Conservation (phyloP, 495 filamentous ascomycete genomes). For the Barbatosphaeria neglecta region DNA sequence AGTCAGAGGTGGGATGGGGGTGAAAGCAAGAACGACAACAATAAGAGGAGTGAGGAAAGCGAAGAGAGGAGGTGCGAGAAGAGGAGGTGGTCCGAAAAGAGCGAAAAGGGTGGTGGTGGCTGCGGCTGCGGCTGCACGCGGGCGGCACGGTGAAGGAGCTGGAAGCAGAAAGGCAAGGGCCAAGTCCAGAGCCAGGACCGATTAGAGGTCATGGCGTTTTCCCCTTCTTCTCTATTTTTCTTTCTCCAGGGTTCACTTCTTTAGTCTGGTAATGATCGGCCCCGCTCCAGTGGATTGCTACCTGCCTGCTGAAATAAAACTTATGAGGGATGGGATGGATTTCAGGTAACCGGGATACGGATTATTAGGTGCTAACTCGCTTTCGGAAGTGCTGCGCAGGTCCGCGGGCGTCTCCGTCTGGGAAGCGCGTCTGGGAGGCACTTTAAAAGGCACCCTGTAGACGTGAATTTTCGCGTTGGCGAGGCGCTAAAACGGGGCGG, state of each 20-base stretch:
- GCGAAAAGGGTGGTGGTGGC: no score
- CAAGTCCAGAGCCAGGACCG: no score
- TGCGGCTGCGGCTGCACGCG: no score
- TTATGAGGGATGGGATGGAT: no score
- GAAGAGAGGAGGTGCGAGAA: not conserved
- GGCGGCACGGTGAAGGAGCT: not conserved
- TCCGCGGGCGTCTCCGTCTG: not conserved
- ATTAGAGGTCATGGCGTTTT: not conserved
- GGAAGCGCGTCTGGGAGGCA: no score
- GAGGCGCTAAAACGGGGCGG: no score
- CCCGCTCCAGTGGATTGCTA: no score
- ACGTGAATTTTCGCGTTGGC: constrained; percentile 1
- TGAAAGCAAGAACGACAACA: not conserved
- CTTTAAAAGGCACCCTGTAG: not conserved
- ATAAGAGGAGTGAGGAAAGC: not conserved
- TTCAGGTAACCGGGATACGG: not conserved
- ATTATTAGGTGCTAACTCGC: not conserved
- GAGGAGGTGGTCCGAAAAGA: not conserved
- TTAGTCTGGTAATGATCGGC: no score
- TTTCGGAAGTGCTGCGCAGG: not conserved
- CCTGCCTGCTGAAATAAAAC: no score
- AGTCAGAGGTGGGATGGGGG: no score
- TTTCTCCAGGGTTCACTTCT: no score
- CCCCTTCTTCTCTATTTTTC: not conserved
- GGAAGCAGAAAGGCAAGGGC: not conserved